Conservation (phyloP, 495 filamentous ascomycete genomes). For the Amorphotheca resinae region DNA sequence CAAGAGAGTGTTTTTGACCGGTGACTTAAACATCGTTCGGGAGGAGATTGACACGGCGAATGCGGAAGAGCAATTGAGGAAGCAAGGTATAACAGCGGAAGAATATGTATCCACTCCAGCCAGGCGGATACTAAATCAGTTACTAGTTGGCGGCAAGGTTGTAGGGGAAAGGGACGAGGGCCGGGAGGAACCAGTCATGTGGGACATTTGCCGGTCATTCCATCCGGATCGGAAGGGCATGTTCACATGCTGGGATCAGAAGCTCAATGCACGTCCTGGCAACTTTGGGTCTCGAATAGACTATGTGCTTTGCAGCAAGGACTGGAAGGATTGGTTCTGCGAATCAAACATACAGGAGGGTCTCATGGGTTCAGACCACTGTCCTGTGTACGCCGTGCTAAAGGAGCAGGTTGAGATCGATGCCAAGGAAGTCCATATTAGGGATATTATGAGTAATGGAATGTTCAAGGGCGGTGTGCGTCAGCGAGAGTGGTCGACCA, state of each 20-base stretch:
- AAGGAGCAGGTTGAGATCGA: constrained; percentile 45
- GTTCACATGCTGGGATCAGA: constrained; percentile 93
- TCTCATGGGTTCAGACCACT: constrained; percentile 91
- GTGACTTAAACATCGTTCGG: constrained; percentile 82
- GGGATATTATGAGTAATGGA: constrained; percentile 67
- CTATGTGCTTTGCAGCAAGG: constrained; percentile 73
- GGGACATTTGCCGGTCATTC: constrained; percentile 78
- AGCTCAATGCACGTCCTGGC: constrained; percentile 74
- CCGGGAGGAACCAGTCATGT: constrained; percentile 61
- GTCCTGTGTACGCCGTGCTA: constrained; percentile 76
- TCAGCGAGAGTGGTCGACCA: constrained; percentile 50
- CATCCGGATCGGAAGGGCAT: constrained; percentile 72
- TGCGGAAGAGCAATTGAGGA: constrained; percentile 54
- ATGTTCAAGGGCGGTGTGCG: constrained; percentile 62
- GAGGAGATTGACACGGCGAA: constrained; percentile 62
- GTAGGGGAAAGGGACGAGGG: constrained; percentile 56
- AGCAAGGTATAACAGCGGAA: constrained; percentile 50
- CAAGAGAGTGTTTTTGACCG: constrained; percentile 72
- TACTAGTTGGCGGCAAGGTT: constrained; percentile 62
- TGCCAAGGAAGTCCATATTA: constrained; percentile 40
- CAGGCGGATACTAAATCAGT: constrained; percentile 75
- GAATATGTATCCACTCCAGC: constrained; percentile 63
- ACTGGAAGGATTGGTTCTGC: constrained; percentile 72
- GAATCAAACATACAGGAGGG: constrained; percentile 94
- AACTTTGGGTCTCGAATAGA: constrained; percentile 90